A percentile compares a stretch with the other conserved stretches of the same genome.
Conservation (phyloP, 306 rosid genomes). For the Cercis canadensis region DNA sequence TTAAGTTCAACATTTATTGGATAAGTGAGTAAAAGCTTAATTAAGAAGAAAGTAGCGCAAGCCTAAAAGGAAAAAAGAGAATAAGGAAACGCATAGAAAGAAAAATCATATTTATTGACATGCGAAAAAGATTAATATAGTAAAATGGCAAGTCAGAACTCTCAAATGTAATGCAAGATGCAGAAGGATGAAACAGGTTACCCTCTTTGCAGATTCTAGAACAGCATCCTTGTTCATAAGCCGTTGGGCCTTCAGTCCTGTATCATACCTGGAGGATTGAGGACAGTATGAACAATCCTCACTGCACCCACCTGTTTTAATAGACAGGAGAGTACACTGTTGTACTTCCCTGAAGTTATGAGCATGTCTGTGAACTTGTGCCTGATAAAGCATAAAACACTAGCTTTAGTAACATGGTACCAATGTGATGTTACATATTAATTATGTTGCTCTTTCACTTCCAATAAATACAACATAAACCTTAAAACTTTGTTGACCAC, state of each 20-base stretch:
- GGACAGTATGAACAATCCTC: constrained; percentile 99
- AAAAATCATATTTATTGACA: not conserved
- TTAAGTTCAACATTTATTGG: no score
- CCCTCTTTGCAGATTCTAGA: constrained; percentile 78
- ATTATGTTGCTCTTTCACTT: not conserved
- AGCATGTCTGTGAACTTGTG: constrained; percentile 91
- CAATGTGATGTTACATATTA: not conserved
- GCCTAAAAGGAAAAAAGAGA: no score
- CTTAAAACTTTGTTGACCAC: not conserved
- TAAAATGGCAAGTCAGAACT: not conserved
- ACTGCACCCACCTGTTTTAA: constrained; percentile 98
- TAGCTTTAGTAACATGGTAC: constrained; percentile 4
- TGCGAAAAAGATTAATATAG: not conserved
- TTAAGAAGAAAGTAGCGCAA: no score
- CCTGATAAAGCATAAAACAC: constrained; percentile 51
- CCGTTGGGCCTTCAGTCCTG: constrained; percentile 81
- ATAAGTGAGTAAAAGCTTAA: no score
- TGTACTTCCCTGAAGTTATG: constrained; percentile 98
- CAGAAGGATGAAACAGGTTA: constrained; percentile 32
- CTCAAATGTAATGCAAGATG: constrained; percentile 26
- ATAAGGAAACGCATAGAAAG: no score
- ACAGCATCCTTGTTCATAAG: constrained; percentile 86
- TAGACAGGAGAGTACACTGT: constrained; percentile 93
- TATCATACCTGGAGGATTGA: constrained; percentile 86
- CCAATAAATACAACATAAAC: not conserved